These are phyloP conservation scores for Aspergillus unguis DNA, from an alignment of 2,329 filamentous ascomycete genomes.

Conservation along the genomic window DNA sequence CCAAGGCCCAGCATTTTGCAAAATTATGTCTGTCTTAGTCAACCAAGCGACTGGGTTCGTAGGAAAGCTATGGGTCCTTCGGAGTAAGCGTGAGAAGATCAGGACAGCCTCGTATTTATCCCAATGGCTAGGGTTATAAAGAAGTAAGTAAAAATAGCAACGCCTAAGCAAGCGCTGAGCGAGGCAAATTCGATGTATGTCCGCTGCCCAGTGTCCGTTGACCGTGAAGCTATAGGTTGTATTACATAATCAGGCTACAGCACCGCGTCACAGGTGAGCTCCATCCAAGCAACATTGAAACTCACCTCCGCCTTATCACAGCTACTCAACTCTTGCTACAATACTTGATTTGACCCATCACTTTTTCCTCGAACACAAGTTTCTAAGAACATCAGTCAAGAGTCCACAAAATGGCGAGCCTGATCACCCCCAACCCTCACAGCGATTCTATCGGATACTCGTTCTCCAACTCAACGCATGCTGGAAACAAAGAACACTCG, in stretches of 20 bases:
- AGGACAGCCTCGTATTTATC: neutral
- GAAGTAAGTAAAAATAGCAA: neutral
- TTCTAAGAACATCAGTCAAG: neutral
- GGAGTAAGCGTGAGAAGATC: neutral
- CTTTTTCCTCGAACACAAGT: neutral
- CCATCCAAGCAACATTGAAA: conserved; percentile 2
- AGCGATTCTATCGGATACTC: conserved; percentile 58
- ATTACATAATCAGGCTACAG: conserved; percentile 40
- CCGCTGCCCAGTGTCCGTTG: no score
- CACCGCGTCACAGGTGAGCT: conserved; percentile 34
- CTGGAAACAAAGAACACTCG: conserved; percentile 61
- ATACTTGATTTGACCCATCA: neutral
- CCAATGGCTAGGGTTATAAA: neutral
- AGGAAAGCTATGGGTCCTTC: neutral
- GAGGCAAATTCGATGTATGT: no score
- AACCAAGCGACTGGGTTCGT: neutral
- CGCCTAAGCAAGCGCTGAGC: no score
- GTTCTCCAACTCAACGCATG: conserved; percentile 52
- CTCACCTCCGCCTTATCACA: neutral
- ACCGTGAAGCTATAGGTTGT: conserved; percentile 4
- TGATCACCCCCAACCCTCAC: conserved; percentile 49
- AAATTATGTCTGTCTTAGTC: neutral
- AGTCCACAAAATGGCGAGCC: conserved; percentile 50
- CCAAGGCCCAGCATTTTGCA: conserved; percentile 38
- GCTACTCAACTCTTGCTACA: neutral